These are phyloP conservation scores for Phytophthora hybrid DNA, from an alignment of 352 stramenopile genomes.

Conservation along the genomic window DNA sequence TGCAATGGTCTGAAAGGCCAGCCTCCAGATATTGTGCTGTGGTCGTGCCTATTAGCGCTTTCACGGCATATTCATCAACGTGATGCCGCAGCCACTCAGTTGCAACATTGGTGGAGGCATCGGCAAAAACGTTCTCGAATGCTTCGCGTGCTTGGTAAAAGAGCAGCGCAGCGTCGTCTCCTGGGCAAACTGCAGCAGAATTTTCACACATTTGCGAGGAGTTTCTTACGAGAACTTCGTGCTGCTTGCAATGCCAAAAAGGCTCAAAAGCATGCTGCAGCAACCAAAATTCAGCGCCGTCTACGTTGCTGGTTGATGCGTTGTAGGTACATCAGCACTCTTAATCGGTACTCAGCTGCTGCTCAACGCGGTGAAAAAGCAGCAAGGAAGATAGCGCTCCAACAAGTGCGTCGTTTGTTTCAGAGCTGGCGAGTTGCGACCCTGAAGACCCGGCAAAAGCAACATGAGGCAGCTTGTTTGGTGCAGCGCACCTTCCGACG, in stretches of 20 bases:
- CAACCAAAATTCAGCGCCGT: slow-evolving; percentile 56
- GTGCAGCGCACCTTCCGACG: slow-evolving; percentile 65
- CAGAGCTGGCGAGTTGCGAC: slow-evolving; percentile 31
- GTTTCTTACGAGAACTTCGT: slow-evolving; percentile 63
- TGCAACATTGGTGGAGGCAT: slow-evolving; percentile 59
- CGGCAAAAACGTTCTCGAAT: slow-evolving; percentile 32
- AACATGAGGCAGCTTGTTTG: slow-evolving; percentile 36
- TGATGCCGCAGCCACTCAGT: slow-evolving; percentile 12
- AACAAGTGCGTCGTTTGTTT: slow-evolving; percentile 39
- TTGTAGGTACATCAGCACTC: slow-evolving; percentile 49
- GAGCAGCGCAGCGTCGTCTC: slow-evolving; percentile 45
- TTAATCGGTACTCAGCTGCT: slow-evolving; percentile 38
- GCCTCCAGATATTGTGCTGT: slow-evolving; percentile 51
- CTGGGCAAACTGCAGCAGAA: slow-evolving; percentile 50
- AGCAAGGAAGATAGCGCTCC: slow-evolving; percentile 35
- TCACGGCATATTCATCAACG: slow-evolving; percentile 43
- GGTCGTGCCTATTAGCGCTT: slow-evolving; percentile 64
- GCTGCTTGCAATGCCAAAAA: slow-evolving; percentile 40
- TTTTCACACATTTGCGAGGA: slow-evolving; percentile 48
- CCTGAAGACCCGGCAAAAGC: slow-evolving; percentile 22
- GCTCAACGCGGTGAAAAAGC: slow-evolving; percentile 34
- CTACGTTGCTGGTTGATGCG: slow-evolving; percentile 54
- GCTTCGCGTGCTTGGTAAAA: slow-evolving; percentile 43
- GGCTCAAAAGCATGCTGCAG: slow-evolving; percentile 47
- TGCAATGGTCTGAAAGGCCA: slow-evolving; percentile 44